A percentile compares a stretch with the other conserved stretches of the same genome.
phyloP scores from a whole-genome alignment of 768 basidiomycete species.

The Favolaschia claudopus region DNA sequence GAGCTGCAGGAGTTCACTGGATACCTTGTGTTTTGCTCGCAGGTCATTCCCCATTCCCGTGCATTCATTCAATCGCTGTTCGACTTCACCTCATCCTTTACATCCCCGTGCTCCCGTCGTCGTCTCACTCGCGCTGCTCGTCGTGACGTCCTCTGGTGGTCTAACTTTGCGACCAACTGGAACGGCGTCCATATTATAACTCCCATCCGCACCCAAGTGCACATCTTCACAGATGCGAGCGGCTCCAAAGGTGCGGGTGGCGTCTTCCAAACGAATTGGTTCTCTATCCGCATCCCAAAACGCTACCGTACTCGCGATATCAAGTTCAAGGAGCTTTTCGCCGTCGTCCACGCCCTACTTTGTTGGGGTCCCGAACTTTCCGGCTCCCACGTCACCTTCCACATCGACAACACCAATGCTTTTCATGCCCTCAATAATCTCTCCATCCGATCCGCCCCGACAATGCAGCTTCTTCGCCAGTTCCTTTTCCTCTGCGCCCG shows the following conservation, averaged over 20 bases:
- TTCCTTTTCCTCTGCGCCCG: too few species aligned
- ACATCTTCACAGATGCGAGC: slow-evolving; percentile 36
- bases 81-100: slow-evolving; percentile 9
- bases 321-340: slow-evolving; percentile 34
- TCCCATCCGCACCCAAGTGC: slow-evolving; percentile 2
- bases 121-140: slow-evolving; percentile 24
- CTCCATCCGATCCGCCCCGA: too few species aligned
- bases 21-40: slow-evolving; percentile 14
- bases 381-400: slow-evolving; percentile 30
- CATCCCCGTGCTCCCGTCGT: slow-evolving; percentile 13
- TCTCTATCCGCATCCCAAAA: slow-evolving; percentile 26
- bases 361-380: slow-evolving; percentile 27
- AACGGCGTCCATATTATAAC: slow-evolving; percentile 20
- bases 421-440: slow-evolving; percentile 10
- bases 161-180: slow-evolving; percentile 5
- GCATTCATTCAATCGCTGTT: slow-evolving; percentile 7
- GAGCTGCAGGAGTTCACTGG: slow-evolving; percentile 8
- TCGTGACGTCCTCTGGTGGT: slow-evolving; percentile 32
- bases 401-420: slow-evolving; percentile 31
- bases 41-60: slow-evolving; percentile 16
- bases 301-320: slow-evolving; percentile 30
- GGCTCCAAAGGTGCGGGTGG: slow-evolving; percentile 30
- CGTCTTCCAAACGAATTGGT: slow-evolving; percentile 27
- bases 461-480: too few species aligned
- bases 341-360: slow-evolving; percentile 32